A percentile compares a stretch with the other conserved stretches of the same genome.
Conservation (phyloP, 805 yeast species). For the Helenozyma rhizophorensis region DNA sequence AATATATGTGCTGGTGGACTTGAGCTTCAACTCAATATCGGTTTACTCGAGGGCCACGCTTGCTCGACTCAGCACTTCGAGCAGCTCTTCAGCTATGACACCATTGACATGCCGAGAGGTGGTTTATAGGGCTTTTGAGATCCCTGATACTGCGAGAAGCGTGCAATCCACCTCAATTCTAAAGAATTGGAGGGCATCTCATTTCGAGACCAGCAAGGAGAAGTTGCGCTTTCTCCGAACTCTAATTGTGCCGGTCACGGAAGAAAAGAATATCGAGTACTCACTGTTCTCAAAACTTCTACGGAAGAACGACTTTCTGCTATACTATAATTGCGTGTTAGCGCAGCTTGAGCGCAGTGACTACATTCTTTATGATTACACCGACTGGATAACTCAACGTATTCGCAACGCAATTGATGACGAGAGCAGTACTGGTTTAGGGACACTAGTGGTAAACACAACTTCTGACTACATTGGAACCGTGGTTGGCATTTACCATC, state of each 20-base stretch:
- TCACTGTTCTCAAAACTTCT: slow-evolving; percentile 4
- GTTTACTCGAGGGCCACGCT: slow-evolving; percentile 4
- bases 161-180: neutral
- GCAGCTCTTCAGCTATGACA: neutral
- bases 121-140: slow-evolving; percentile 6
- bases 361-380: neutral
- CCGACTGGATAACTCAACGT: neutral
- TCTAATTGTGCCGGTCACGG: slow-evolving; percentile 5
- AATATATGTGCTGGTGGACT: slow-evolving; percentile 7
- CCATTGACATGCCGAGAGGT: slow-evolving; percentile 2
- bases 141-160: neutral
- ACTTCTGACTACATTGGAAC: slow-evolving; percentile 8
- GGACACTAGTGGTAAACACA: slow-evolving; percentile 5
- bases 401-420: neutral
- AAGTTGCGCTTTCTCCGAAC: slow-evolving; percentile 13
- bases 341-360: neutral
- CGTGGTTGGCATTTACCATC: slow-evolving; percentile 1
- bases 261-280: neutral
- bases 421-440: neutral
- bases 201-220: slow-evolving; percentile 6
- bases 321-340: slow-evolving; percentile 6
- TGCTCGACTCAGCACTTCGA: slow-evolving; percentile 3
- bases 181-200: slow-evolving; percentile 5
- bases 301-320: slow-evolving; percentile 8
- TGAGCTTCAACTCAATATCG: slow-evolving; percentile 1